phyloP scores from a whole-genome alignment of 2,329 filamentous ascomycete genomes.

The Botrytis cinerea region DNA sequence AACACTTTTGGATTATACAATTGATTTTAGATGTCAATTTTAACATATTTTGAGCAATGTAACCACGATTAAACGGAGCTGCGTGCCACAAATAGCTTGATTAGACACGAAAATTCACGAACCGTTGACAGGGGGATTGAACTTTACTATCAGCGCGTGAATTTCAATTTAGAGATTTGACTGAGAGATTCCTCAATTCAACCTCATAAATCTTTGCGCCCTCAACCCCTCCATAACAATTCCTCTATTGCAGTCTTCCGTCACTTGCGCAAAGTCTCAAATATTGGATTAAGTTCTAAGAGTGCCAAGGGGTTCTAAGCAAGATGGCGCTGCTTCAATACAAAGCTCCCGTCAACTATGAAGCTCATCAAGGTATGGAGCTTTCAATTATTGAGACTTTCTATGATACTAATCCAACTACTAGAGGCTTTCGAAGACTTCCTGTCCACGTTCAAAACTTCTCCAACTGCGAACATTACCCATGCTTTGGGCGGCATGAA shows the following conservation, averaged over 20 bases:
- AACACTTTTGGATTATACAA: not conserved
- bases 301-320: conserved; percentile 36
- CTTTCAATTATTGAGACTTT: conserved; percentile 16
- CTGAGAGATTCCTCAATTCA: conserved; percentile 18
- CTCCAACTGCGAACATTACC: conserved; percentile 68
- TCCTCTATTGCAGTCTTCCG: not conserved
- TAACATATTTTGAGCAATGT: not conserved
- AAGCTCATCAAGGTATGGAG: conserved; percentile 76
- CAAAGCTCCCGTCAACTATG: conserved; percentile 80
- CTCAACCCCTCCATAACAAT: conserved; percentile 14
- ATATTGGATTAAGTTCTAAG: not conserved
- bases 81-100: conserved; percentile 3
- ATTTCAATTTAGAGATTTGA: conserved; percentile 25
- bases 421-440: conserved; percentile 84
- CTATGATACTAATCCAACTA: not conserved
- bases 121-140: conserved; percentile 14
- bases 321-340: conserved; percentile 80
- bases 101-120: conserved; percentile 23
- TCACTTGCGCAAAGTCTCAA: conserved; percentile 9
- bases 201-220: conserved; percentile 20
- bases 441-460: conserved; percentile 82
- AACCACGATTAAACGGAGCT: not conserved
- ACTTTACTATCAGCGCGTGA: conserved; percentile 18
- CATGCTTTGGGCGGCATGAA: conserved; percentile 82
- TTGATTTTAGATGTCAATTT: not conserved